These are phyloP conservation scores for Planoprotostelium fungivorum DNA, from an alignment of 78 protist species.

Conservation along the genomic window DNA sequence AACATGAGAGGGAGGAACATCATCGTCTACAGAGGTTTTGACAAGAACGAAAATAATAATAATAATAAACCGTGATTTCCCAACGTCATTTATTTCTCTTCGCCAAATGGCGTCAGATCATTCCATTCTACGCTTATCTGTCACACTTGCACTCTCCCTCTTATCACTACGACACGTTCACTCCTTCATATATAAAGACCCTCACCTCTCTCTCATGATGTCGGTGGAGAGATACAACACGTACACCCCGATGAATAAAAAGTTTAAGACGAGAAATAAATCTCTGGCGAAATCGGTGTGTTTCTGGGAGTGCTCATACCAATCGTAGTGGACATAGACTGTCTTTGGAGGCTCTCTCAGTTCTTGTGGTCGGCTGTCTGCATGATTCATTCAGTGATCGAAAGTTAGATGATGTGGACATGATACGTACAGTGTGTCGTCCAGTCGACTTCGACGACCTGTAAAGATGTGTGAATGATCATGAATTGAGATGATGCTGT, in stretches of 20 bases:
- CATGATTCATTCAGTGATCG: neutral
- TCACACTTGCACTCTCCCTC: too few relatives aligned
- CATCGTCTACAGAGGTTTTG: too few relatives aligned
- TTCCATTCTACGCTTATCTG: too few relatives aligned
- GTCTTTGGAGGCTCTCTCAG: neutral
- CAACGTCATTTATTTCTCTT: too few relatives aligned
- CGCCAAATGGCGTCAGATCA: too few relatives aligned
- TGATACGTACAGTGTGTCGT: neutral
- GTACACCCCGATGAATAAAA: neutral
- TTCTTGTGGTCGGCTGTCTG: neutral
- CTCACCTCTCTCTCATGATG: neutral
- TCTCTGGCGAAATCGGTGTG: neutral
- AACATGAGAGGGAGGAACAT: too few relatives aligned
- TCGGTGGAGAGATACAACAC: neutral
- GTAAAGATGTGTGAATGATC: neutral
- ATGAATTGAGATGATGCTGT: too few relatives aligned
- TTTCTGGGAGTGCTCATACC: neutral
- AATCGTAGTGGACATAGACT: neutral
- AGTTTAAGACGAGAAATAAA: neutral
- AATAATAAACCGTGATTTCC: too few relatives aligned
- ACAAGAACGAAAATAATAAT: too few relatives aligned
- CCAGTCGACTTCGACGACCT: neutral
- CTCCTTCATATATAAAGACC: too few relatives aligned
- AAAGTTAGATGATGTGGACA: neutral
- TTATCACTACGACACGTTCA: too few relatives aligned